These are phyloP conservation scores for Plasmodium chabaudi DNA, from an alignment of 169 alveolate species.

Conservation along the genomic window DNA sequence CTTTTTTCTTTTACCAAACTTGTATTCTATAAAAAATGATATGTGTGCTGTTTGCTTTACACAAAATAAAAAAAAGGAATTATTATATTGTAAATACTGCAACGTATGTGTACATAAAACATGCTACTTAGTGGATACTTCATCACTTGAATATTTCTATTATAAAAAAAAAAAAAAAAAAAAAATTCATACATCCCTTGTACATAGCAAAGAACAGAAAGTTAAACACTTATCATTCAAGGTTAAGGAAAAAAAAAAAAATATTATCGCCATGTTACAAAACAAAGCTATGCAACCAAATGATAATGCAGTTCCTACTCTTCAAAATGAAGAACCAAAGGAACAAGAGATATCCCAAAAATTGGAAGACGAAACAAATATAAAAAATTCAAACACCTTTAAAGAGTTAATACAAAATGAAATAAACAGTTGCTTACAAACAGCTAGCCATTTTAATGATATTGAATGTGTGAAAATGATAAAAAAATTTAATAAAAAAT, in stretches of 20 bases:
- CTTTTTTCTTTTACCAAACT: constrained; percentile 42
- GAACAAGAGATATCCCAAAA: not conserved
- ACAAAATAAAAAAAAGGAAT: constrained; percentile 27
- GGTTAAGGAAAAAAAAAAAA: constrained; percentile 12
- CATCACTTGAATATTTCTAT: constrained; percentile 31
- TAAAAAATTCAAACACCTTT: not conserved
- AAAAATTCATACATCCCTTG: constrained; percentile 10
- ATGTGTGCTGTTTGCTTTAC: constrained; percentile 70
- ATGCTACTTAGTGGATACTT: constrained; percentile 49
- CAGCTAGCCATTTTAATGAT: constrained; percentile 16
- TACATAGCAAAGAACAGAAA: constrained; percentile 46
- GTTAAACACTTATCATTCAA: not conserved
- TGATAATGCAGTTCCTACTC: not conserved
- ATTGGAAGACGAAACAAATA: not conserved
- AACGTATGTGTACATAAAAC: constrained; percentile 65
- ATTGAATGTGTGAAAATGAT: constrained; percentile 7
- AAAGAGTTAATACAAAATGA: constrained; percentile 35
- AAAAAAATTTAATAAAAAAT: constrained; percentile 28
- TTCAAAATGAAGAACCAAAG: not conserved
- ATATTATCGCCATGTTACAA: not conserved
- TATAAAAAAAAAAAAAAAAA: constrained; percentile 26
- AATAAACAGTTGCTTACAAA: constrained; percentile 10
- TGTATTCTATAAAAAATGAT: constrained; percentile 59
- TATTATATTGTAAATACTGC: constrained; percentile 53
- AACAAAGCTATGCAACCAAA: not conserved